Evolutionary conservation across 208 protist genomes (phyloP).

Genomic region (Acanthamoeba culbertsoni): DNA sequence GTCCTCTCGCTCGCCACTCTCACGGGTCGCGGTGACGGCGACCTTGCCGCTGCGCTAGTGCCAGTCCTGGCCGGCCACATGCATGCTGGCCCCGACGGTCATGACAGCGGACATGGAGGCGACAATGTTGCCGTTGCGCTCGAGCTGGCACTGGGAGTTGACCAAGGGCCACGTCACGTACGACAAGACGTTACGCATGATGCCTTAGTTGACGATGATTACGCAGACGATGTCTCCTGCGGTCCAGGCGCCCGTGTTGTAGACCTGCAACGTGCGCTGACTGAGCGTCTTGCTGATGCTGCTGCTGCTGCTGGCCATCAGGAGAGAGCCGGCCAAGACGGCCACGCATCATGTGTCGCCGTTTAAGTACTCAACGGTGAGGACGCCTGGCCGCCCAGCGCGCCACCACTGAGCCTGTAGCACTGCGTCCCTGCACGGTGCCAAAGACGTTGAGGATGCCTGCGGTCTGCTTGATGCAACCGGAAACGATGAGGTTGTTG

Average conservation of each 20-base stretch:
- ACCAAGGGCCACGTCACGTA: not conserved
- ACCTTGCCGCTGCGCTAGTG: not conserved
- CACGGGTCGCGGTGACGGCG: not conserved
- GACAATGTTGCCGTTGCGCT: not conserved
- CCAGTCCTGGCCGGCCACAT: slow-evolving; percentile 14
- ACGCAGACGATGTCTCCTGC: slow-evolving; percentile 8
- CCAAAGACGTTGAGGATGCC: not conserved
- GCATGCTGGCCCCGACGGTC: not conserved
- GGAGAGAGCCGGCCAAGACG: not conserved
- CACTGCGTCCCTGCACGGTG: not conserved
- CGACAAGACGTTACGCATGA: not conserved
- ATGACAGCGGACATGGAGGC: not conserved
- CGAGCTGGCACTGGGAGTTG: not conserved
- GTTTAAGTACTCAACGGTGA: not conserved
- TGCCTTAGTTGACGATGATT: not conserved
- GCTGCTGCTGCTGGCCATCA: not conserved
- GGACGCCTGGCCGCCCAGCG: not conserved
- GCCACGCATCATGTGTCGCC: slow-evolving; percentile 5
- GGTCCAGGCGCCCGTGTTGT: not conserved
- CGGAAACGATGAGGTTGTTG: not conserved
- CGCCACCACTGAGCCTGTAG: slow-evolving; percentile 10
- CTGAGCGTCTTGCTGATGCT: not conserved
- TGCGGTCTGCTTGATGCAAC: not conserved
- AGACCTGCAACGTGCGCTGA: not conserved
- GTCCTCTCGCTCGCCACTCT: too few relatives aligned